Conservation (phyloP, 106 monocot genomes). For the Posidonia australis region DNA sequence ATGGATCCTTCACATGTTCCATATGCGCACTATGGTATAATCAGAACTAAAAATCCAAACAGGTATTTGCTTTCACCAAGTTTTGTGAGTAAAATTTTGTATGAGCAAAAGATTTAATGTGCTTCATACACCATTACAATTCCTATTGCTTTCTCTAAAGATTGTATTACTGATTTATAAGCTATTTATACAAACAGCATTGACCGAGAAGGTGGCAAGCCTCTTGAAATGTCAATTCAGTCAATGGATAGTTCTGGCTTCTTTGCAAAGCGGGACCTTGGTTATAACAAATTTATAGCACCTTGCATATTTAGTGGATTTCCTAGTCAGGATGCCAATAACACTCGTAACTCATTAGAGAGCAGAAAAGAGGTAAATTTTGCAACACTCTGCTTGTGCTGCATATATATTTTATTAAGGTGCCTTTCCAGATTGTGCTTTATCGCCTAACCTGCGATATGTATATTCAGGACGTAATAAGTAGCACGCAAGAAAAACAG, state of each 20-base stretch:
- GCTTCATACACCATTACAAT: too few species aligned
- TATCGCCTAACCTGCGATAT: neutral
- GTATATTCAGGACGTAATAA: constrained; percentile 20
- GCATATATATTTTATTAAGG: neutral
- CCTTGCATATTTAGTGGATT: constrained; percentile 47
- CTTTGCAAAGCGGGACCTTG: neutral
- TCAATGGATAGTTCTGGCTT: neutral
- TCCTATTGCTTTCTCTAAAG: too few species aligned
- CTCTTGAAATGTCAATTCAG: neutral
- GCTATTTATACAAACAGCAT: neutral
- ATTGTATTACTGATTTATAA: too few species aligned
- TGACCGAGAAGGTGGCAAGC: constrained; percentile 4
- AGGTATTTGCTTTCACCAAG: too few species aligned
- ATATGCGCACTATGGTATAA: constrained; percentile 84
- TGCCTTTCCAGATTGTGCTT: too few species aligned
- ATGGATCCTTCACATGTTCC: constrained; percentile 95
- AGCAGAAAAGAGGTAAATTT: constrained; percentile 10
- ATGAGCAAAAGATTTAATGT: too few species aligned
- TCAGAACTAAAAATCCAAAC: too few species aligned
- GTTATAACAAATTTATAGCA: constrained; percentile 46
- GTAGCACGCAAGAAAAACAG: constrained; percentile 15
- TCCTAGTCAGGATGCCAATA: constrained; percentile 1
- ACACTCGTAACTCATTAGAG: constrained; percentile 9
- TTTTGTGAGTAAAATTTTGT: too few species aligned
- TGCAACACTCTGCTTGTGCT: neutral